Conservation (phyloP, 208 protist species). For the Acanthamoeba divionensis region DNA sequence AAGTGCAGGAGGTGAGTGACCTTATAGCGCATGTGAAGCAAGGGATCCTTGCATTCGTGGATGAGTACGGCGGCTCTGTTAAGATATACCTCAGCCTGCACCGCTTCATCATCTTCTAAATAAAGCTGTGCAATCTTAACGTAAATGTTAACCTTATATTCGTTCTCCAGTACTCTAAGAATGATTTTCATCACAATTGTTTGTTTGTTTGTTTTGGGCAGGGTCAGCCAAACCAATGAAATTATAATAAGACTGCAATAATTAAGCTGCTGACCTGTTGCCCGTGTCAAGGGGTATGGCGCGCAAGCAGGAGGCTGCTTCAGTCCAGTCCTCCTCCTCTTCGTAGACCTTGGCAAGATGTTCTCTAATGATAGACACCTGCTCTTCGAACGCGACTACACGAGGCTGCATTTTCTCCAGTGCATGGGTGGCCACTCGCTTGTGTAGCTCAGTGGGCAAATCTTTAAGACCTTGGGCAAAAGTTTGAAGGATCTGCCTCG, state of each 20-base stretch:
- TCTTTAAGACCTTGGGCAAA: slow-evolving; percentile 30
- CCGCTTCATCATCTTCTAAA: slow-evolving; percentile 79
- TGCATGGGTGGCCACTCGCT: slow-evolving; percentile 46
- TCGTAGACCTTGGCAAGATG: slow-evolving; percentile 60
- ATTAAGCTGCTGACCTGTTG: too few relatives aligned
- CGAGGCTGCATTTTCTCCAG: slow-evolving; percentile 53
- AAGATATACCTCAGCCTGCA: slow-evolving; percentile 81
- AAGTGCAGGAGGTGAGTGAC: not conserved
- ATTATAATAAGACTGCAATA: too few relatives aligned
- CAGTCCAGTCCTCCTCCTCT: slow-evolving; percentile 62
- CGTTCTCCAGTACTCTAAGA: slow-evolving; percentile 70
- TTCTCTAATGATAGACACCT: slow-evolving; percentile 62
- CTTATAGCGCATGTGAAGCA: slow-evolving; percentile 79
- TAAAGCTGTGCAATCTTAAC: slow-evolving; percentile 81
- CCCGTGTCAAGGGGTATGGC: slow-evolving; percentile 67
- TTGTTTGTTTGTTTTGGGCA: too few relatives aligned
- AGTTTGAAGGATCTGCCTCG: slow-evolving; percentile 25
- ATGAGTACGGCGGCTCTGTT: slow-evolving; percentile 79
- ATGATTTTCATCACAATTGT: too few relatives aligned
- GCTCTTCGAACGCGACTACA: slow-evolving; percentile 66
- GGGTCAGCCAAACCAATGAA: too few relatives aligned
- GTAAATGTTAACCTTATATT: slow-evolving; percentile 82
- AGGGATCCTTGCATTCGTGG: slow-evolving; percentile 65
- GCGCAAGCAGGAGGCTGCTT: slow-evolving; percentile 51
- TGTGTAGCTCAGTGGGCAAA: slow-evolving; percentile 44